Base-by-base conservation (phyloP, 1,139 yeast genomes). In the Hemisphaericaspora subhashii region DNA sequence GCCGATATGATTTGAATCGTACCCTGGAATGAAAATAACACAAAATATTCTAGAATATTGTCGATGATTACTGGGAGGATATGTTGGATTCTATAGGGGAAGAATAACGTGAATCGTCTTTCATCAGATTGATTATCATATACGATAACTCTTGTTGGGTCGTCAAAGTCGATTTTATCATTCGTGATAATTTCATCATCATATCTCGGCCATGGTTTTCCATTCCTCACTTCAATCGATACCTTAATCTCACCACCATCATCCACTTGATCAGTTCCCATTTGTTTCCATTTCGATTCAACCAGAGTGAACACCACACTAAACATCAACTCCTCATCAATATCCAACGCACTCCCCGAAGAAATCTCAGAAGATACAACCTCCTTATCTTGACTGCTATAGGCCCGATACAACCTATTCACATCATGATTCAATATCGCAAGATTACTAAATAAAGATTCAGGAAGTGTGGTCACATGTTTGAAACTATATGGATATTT, bases 11-110 rank as follows among this genome's bases (percentile, higher is more conserved):
- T 76, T 54, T 85, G 86, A 3, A 79, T 47, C 4, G 79, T 73
- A 1, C 89, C 88, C 34, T 80, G 76, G 17, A 92, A 88, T 0
- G 95, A 79, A 3, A 84, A 80, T 25, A 90, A 60, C n/a, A 70
- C 76, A 69, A 76, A 72, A 43, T 61, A 74, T 14, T 51, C 51
- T 22, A 71, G 53, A 6, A 41, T 45, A 2, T 51, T 52, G 18
- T 63, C 59, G 10, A 63, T 40, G 5, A 64, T 46, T 6, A 69
- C 48, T 4, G 74, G 73, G 5, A 65, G 41, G 1, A 64, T 66
- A 43, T 72, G 75, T 42, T 72, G 77, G 14, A 72, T 64, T 39
- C 63, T 62, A 48, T 47, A 70, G 1, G 77, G 77, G 41, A 65
- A 71, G 42, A 60, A 67, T n/a, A 71, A 43, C 2, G 58, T 50